Evolutionary conservation across 2,329 filamentous ascomycete species (phyloP), one percentile per base, ranked within the genome.

Genomic region (Cladosporium sp.): DNA sequence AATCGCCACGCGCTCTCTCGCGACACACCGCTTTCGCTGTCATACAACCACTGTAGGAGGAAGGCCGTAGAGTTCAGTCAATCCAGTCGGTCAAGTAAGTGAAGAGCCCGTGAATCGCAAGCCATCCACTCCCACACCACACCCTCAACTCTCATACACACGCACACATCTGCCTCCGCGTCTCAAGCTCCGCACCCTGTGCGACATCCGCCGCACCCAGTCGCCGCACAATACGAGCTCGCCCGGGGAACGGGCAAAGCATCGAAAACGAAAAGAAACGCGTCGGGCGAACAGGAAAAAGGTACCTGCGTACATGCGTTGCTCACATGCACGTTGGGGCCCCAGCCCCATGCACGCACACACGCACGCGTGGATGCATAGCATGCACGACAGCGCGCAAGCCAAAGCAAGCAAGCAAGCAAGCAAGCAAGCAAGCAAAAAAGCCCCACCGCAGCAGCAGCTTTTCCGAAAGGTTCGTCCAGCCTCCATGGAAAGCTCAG

Each of bases 81-180:
- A 5, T 18, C 4, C 35, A 40, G 14, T 18, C 4, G n/a, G 40
- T 21, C 16, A 23, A 23, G n/a, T 46, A n/a, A 23, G 37, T 44
- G 37, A 44, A 44, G 40, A 46, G 21, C n/a, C 40, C 40, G n/a
- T 23, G 8, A 21, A 46, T 21, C 40, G n/a, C n/a, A 44, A 44
- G 1, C n/a, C 8, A 18, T n/a, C 18, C 18, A 44, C 18, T 18
- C 18, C 37, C 37, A n/a, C 37, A 18, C 28, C 55, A 57, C 55
- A 57, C 55, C 55, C 55, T 57, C 55, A 57, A 40, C 55, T 57
- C 55, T 28, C 55, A 40, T 40, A 57, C 55, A 57, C 18, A 55
- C 6, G 5, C 5, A 14, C 50, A 10, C 18, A 21, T 28, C 28
- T 14, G 16, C 26, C 40, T 23, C 40, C 40, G 23, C 40, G 37